Percentiles rank a stretch among this genome's conserved stretches.
Evolutionary conservation across 768 basidiomycete genomes (phyloP).

Genomic region (Lactarius trivialis): DNA sequence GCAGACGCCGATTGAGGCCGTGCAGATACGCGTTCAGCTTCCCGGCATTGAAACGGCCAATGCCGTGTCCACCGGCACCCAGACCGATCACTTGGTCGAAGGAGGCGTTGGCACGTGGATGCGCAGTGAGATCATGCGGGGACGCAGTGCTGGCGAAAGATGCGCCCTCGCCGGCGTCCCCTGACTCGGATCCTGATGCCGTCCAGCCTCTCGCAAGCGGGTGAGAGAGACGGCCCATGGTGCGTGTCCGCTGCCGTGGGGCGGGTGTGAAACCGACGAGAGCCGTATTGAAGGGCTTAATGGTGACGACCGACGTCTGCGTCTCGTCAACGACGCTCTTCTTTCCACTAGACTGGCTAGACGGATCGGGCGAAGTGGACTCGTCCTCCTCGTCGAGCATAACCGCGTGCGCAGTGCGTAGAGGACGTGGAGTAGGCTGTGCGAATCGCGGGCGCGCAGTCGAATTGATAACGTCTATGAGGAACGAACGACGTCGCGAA

Average conservation of each 20-base stretch:
- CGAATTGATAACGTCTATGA: slow-evolving; percentile 79
- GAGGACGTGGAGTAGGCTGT: slow-evolving; percentile 57
- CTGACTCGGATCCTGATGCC: slow-evolving; percentile 24
- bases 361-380: slow-evolving; percentile 15
- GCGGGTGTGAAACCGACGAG: slow-evolving; percentile 63
- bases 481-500: slow-evolving; percentile 71
- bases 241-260: slow-evolving; percentile 39
- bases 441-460: slow-evolving; percentile 68
- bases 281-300: slow-evolving; percentile 39
- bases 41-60: slow-evolving; percentile 74
- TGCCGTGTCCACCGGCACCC: slow-evolving; percentile 56
- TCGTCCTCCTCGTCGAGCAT: slow-evolving; percentile 7
- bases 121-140: slow-evolving; percentile 81
- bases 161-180: slow-evolving; percentile 43
- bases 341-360: slow-evolving; percentile 31
- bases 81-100: slow-evolving; percentile 81
- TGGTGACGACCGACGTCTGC: slow-evolving; percentile 29
- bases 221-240: slow-evolving; percentile 47
- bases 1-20: slow-evolving; percentile 72
- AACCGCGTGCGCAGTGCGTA: slow-evolving; percentile 19
- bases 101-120: slow-evolving; percentile 75
- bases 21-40: slow-evolving; percentile 86
- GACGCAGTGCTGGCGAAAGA: slow-evolving; percentile 80
- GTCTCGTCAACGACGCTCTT: slow-evolving; percentile 29
- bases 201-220: slow-evolving; percentile 52